Base-by-base conservation (phyloP, 2,329 filamentous ascomycete genomes). In the Mycosphaerella sp. region DNA sequence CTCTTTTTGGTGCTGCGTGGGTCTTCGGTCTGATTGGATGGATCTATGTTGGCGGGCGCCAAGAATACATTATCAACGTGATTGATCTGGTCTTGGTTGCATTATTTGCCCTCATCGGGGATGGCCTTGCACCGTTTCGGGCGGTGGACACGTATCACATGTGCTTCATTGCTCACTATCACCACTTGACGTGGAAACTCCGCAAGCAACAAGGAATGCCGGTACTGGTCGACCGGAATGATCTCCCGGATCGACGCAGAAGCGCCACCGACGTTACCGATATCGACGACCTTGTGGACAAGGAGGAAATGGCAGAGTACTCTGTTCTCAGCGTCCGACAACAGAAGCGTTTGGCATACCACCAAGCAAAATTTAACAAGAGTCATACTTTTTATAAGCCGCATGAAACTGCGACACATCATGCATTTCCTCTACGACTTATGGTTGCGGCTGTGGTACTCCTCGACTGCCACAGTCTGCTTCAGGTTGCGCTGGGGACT, bases 341-440 rank as follows among this genome's bases (percentile, higher is more conserved):
- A 66, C 85, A 89, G 63, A 76, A 77, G 53, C 80, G 78, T 43
- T 76, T 94, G 8, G 76, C 83, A 44, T 84, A 93, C 64, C 88
- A 94, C 63, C 85, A 90, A 64, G 78, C 75, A 59, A 91, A 90
- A 63, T 86, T 93, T 63, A 78, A 85, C 64, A 88, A 85, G 60
- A 89, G 85, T 0, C 88, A 94, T 66, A 89, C 86, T 5, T 94
- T 91, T 68, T 94, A 94, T 75, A 90, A 90, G 62, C 87, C 88
- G 0, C 85, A 94, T 67, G 88, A 94, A 69, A 94, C 88, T 0
- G 75, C 81, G 30, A 94, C 88, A 0, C 88, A 94, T 65, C 77
- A 82, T 64, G 85, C 88, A 0, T 94, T 94, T 55, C 87, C 88
- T 0, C 73, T 90, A 1, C 77, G 79, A 28, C 75, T 89, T 5